Evolutionary conservation across 805 yeast genomes (phyloP), one percentile per base, ranked within the genome.

Genomic region (Candida vaughaniae): DNA sequence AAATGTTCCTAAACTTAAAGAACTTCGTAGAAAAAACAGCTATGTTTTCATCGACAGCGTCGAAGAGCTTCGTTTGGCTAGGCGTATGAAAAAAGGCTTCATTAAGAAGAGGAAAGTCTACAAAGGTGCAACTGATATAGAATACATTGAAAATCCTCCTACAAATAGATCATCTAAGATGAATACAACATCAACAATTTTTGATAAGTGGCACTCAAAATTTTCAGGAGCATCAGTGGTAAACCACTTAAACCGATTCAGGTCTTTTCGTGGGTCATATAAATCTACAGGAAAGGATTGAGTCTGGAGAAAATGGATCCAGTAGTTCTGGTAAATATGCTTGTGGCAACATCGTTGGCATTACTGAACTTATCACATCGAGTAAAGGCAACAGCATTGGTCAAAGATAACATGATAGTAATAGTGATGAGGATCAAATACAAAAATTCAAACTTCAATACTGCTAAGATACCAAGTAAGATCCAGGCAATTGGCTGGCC

Each of bases 361-460:
- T 80, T 84, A 33, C 95, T 87, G 62, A 90, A 91, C 64, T 85
- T 87, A 58, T 90, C 97, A 61, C 97, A 88, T 51, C 86, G 76
- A 17, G 95, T 85, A 62, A 86, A 91, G 0, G 97, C 97, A 66
- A 87, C 69, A 1, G 95, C 82, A 57, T 91, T 91, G 34, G 95
- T 86, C 30, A 80, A 54, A 0, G 93, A 84, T 43, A 91, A 69
- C 3, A 80, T 74, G 7, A 86, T 56, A 1, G 95, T 89, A 37
- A 90, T 78, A 4, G 65, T 56, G 4, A 85, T 82, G 29, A 86
- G 60, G 18, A 82, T 64, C 45, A 83, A 65, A 51, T 82, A 75
- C 28, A 85, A 64, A 46, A 91, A 75, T 53, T 88, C 80, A 37
- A 91, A 72, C 56, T 86, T 87, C 41, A 91, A 64, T 8, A 90